phyloP scores from a whole-genome alignment of 2,329 filamentous ascomycete genomes.

The Blumeria hordei region DNA sequence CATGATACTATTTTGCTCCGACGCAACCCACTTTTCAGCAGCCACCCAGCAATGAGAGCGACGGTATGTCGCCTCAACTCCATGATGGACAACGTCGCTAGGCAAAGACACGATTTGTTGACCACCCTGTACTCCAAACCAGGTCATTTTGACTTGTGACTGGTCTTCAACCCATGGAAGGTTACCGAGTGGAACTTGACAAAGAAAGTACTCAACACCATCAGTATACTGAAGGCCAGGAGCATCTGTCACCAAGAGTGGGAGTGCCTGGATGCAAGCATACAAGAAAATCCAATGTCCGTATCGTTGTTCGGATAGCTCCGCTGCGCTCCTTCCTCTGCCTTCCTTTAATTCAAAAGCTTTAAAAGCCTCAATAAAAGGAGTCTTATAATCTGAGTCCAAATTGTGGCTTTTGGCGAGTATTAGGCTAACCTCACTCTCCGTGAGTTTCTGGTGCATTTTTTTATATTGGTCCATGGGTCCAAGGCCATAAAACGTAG shows the following conservation, averaged over 20 bases:
- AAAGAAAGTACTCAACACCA: constrained; percentile 62
- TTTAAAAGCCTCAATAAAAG: constrained; percentile 46
- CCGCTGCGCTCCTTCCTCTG: constrained; percentile 35
- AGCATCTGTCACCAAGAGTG: constrained; percentile 55
- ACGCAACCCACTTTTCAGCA: constrained; percentile 31
- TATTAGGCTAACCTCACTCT: constrained; percentile 52
- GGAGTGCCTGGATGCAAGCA: constrained; percentile 50
- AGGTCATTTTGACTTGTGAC: constrained; percentile 34
- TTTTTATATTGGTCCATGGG: constrained; percentile 53
- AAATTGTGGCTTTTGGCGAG: constrained; percentile 65
- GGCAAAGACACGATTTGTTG: constrained; percentile 35
- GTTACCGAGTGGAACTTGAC: constrained; percentile 46
- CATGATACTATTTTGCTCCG: background rate
- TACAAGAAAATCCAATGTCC: constrained; percentile 71
- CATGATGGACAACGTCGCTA: constrained; percentile 33
- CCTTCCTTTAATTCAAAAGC: constrained; percentile 47
- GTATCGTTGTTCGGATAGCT: constrained; percentile 45
- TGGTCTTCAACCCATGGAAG: constrained; percentile 48
- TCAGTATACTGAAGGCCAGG: constrained; percentile 43
- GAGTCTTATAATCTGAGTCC: constrained; percentile 34
- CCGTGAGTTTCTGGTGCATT: constrained; percentile 46
- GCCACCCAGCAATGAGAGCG: constrained; percentile 45
- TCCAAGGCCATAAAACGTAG: constrained; percentile 35
- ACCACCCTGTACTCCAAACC: constrained; percentile 51
- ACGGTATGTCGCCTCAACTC: constrained; percentile 42